Conservation (phyloP, 2,329 filamentous ascomycete genomes). For the Colletotrichum limetticola region DNA sequence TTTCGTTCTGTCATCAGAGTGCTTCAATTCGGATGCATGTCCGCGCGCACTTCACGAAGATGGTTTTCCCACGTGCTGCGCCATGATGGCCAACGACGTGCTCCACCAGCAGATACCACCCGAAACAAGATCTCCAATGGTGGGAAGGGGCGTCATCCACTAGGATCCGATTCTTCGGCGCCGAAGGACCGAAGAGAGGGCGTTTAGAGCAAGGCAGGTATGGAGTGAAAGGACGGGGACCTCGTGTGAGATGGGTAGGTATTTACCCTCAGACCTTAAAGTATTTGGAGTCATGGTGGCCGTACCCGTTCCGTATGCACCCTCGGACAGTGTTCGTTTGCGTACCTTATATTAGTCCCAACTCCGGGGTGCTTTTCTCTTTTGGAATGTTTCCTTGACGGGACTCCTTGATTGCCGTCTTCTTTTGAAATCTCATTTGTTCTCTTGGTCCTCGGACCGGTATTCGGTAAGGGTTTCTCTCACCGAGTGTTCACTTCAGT, state of each 20-base stretch:
- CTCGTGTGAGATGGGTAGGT: neutral
- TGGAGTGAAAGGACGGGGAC: no score
- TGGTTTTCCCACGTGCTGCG: neutral
- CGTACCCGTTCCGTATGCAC: neutral
- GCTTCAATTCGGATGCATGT: neutral
- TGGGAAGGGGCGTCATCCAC: neutral
- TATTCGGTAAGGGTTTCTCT: neutral
- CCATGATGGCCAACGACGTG: neutral
- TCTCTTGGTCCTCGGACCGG: neutral
- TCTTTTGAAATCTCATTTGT: neutral
- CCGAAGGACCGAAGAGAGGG: neutral
- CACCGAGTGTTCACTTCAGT: neutral
- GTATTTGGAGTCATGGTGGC: neutral
- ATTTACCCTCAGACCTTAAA: neutral
- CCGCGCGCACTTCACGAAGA: neutral
- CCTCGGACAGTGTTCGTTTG: neutral
- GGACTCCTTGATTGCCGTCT: neutral
- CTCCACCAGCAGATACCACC: neutral
- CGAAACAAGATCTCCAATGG: neutral
- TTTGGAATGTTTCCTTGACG: neutral
- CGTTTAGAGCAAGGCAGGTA: no score
- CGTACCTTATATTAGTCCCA: neutral
- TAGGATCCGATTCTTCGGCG: neutral
- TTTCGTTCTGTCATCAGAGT: neutral
- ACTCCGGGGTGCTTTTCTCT: neutral